phyloP scores from a whole-genome alignment of 441 rosid genomes.

The Corymbia calophylla region DNA sequence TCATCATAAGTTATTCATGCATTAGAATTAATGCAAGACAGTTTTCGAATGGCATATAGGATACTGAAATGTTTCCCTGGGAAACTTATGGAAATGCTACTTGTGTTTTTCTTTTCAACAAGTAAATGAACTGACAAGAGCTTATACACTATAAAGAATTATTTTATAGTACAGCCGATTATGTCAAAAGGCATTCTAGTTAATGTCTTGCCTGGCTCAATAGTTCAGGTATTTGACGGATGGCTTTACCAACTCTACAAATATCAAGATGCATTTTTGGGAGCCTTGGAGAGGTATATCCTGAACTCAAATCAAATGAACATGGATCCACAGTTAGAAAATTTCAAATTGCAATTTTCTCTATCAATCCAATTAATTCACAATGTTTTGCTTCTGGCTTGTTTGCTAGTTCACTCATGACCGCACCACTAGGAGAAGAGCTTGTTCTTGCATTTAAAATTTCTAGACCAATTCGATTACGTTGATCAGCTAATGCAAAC shows the following conservation, averaged over 20 bases:
- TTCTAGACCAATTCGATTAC: not conserved
- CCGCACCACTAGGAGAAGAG: not conserved
- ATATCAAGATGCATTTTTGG: not conserved
- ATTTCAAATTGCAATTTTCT: not conserved
- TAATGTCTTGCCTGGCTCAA: not conserved
- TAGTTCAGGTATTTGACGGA: not conserved
- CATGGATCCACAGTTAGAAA: accelerated
- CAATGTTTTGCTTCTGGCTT: not conserved
- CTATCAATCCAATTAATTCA: not conserved
- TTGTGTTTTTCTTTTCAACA: not conserved
- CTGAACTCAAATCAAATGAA: not conserved
- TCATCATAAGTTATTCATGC: not conserved
- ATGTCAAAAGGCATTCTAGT: not conserved
- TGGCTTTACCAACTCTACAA: not conserved
- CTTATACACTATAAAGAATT: not conserved
- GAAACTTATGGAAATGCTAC: not conserved
- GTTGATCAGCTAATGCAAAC: not conserved
- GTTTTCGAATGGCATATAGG: not conserved
- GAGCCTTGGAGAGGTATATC: not conserved
- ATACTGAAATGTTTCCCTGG: accelerated
- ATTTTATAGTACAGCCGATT: not conserved
- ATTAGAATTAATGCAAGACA: not conserved
- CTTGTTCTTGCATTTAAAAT: not conserved
- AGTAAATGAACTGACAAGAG: not conserved
- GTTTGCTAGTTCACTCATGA: not conserved